Conservation (phyloP, 768 basidiomycete genomes). For the Hysterangium stoloniferum region DNA sequence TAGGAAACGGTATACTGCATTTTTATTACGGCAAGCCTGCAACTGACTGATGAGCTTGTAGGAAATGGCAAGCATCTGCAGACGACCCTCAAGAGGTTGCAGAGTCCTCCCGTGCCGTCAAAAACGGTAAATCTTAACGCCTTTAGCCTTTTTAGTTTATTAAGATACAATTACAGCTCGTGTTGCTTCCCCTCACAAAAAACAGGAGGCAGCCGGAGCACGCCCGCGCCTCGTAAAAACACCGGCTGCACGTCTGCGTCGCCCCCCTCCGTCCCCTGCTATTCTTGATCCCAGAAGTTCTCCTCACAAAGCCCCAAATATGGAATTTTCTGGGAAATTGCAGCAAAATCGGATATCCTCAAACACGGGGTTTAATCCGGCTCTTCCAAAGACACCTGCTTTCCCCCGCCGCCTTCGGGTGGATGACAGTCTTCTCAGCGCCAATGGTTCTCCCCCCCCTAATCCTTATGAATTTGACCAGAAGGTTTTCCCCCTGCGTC, state of each 20-base stretch:
- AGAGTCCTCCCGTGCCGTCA: conserved; percentile 40
- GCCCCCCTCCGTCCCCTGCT: conserved; percentile 30
- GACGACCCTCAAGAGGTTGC: conserved; percentile 50
- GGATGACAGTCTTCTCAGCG: conserved; percentile 71
- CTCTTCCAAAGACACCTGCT: conserved; percentile 47
- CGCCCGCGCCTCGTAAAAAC: conserved; percentile 35
- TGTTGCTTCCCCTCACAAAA: conserved; percentile 45
- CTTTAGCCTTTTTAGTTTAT: not conserved
- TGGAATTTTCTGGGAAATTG: conserved; percentile 19
- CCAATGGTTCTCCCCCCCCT: conserved; percentile 76
- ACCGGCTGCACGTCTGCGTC: conserved; percentile 33
- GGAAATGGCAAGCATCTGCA: conserved; percentile 43
- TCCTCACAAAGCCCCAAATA: conserved; percentile 18
- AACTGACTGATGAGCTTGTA: not conserved
- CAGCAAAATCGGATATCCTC: conserved; percentile 38
- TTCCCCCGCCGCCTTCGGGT: conserved; percentile 61
- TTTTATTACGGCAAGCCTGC: not conserved
- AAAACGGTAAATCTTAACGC: conserved; percentile 48
- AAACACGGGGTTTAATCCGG: conserved; percentile 63
- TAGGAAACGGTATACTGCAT: conserved; percentile 41
- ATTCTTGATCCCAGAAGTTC: conserved; percentile 21
- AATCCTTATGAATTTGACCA: conserved; percentile 61
- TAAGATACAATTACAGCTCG: conserved; percentile 30
- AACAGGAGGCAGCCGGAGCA: conserved; percentile 38
- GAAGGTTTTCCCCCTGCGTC: conserved; percentile 18